Conservation (phyloP, 73 alveolate species). For the Paramecium octaurelia region DNA sequence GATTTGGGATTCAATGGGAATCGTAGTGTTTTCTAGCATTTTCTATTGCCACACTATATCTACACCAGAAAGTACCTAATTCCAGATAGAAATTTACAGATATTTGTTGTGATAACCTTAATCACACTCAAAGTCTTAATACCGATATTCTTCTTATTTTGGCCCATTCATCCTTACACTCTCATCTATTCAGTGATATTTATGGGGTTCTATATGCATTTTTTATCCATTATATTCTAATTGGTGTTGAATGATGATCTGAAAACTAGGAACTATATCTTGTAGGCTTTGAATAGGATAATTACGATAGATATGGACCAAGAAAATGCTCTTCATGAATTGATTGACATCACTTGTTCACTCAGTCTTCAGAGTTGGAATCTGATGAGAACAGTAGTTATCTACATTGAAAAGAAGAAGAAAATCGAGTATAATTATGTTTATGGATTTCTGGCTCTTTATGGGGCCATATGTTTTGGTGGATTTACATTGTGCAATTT, state of each 20-base stretch:
- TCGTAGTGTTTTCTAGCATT: background rate
- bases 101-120: background rate
- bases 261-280: conserved; percentile 15
- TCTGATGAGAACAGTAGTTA: conserved; percentile 9
- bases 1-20: conserved; percentile 47
- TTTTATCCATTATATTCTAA: background rate
- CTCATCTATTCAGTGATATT: background rate
- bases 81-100: background rate
- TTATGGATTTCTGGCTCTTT: conserved; percentile 35
- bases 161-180: background rate
- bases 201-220: conserved; percentile 29
- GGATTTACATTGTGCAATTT: conserved; percentile 19
- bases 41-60: conserved; percentile 23
- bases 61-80: background rate
- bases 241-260: conserved; percentile 36
- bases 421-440: conserved; percentile 15
- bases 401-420: conserved; percentile 22
- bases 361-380: conserved; percentile 40
- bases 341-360: conserved; percentile 22
- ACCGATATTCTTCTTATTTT: background rate
- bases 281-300: background rate
- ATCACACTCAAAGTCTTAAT: background rate
- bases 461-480: conserved; percentile 16
- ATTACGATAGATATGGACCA: background rate
- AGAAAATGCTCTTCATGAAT: background rate